Conservation (phyloP, 202 grass and related monocot species). For the Hordeum pubiflorum region DNA sequence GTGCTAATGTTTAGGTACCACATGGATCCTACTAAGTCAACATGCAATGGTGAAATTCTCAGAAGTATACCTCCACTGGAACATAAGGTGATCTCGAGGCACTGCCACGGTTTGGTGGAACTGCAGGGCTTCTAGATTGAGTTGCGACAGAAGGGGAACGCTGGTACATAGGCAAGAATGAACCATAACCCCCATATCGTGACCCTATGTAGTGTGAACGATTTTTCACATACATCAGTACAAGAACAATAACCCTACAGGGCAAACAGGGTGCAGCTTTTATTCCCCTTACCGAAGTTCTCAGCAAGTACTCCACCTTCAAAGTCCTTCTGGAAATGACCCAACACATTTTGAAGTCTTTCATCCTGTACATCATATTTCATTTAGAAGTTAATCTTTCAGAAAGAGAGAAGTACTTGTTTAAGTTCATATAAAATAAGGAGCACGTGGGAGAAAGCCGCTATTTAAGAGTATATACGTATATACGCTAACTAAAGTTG, state of each 20-base stretch:
- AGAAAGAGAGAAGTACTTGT: not conserved
- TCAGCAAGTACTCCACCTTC: constrained; percentile 43
- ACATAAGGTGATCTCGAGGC: constrained; percentile 57
- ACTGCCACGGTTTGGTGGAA: constrained; percentile 40
- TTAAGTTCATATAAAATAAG: constrained; percentile 8
- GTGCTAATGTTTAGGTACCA: constrained; percentile 22
- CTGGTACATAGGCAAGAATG: constrained; percentile 62
- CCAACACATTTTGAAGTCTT: constrained; percentile 63
- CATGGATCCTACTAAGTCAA: constrained; percentile 26
- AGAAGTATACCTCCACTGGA: constrained; percentile 54
- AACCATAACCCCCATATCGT: constrained; percentile 66
- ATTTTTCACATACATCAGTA: constrained; percentile 30
- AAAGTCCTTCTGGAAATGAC: constrained; percentile 80
- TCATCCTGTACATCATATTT: constrained; percentile 54
- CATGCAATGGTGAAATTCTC: constrained; percentile 19
- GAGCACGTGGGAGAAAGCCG: not conserved
- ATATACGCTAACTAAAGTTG: constrained; percentile 6
- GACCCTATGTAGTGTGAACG: constrained; percentile 44
- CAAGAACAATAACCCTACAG: constrained; percentile 20
- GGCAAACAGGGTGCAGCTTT: constrained; percentile 16
- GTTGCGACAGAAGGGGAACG: constrained; percentile 42
- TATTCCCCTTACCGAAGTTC: constrained; percentile 62
- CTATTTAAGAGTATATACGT: not conserved
- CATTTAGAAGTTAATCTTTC: constrained; percentile 16
- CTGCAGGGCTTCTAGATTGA: constrained; percentile 49